These are phyloP conservation scores for Apiotrichum siamense DNA, from an alignment of 1,284 basidiomycete species.

Conservation along the genomic window DNA sequence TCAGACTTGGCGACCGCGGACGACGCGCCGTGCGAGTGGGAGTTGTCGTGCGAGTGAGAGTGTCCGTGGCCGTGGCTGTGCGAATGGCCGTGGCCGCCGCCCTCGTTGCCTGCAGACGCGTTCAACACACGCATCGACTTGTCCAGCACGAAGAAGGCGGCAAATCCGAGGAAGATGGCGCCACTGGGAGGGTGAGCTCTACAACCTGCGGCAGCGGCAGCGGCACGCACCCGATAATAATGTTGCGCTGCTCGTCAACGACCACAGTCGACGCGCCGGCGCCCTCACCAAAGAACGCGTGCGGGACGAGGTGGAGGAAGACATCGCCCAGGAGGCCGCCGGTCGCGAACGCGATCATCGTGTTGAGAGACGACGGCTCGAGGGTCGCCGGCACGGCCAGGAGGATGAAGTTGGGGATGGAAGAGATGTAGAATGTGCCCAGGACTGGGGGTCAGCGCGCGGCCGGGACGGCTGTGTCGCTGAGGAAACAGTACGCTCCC, in stretches of 20 bases:
- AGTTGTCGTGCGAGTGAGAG: slow-evolving; percentile 57
- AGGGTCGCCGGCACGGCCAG: slow-evolving; percentile 82
- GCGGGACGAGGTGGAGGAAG: slow-evolving; percentile 80
- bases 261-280: slow-evolving; percentile 61
- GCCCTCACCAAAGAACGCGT: slow-evolving; percentile 81
- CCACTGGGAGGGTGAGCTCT: slow-evolving; percentile 51
- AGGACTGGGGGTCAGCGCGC: slow-evolving; percentile 54
- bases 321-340: slow-evolving; percentile 84
- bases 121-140: slow-evolving; percentile 73
- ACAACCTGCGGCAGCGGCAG: slow-evolving; percentile 2
- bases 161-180: slow-evolving; percentile 75
- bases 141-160: slow-evolving; percentile 82
- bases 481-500: no score
- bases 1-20: slow-evolving; percentile 19
- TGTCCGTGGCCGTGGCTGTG: slow-evolving; percentile 55
- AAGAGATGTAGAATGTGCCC: slow-evolving; percentile 88
- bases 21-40: slow-evolving; percentile 47
- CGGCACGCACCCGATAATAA: slow-evolving; percentile 65
- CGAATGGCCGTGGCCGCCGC: slow-evolving; percentile 38
- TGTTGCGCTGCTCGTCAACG: slow-evolving; percentile 82
- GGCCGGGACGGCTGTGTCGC: no score
- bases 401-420: slow-evolving; percentile 84
- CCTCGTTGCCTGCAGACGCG: slow-evolving; percentile 48
- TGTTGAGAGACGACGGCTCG: slow-evolving; percentile 72
- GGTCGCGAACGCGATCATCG: slow-evolving; percentile 64